Conservation (phyloP, 768 basidiomycete genomes). For the Leucosporidium scottii region DNA sequence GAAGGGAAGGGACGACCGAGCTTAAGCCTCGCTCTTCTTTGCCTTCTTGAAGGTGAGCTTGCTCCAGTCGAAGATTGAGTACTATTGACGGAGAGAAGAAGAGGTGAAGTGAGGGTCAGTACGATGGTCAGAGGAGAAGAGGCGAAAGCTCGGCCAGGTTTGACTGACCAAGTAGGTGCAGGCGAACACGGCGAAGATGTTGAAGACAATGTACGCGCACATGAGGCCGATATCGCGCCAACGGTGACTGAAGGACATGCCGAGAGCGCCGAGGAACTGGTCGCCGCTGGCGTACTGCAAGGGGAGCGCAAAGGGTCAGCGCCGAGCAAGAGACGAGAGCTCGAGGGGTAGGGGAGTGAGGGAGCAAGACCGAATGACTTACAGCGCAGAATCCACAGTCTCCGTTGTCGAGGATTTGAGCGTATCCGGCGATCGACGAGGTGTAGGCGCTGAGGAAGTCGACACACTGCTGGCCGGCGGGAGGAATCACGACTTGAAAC, state of each 20-base stretch:
- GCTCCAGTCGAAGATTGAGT: too few species aligned
- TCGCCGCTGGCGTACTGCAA: constrained; percentile 22
- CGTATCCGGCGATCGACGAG: constrained; percentile 21
- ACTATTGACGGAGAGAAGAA: too few species aligned
- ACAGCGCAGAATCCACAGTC: constrained; percentile 21
- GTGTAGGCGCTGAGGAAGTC: constrained; percentile 29
- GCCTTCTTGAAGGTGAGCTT: too few species aligned
- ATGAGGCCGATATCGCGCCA: constrained; percentile 30
- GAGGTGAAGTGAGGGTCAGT: too few species aligned
- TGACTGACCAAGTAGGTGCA: constrained; percentile 16
- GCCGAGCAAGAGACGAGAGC: too few species aligned
- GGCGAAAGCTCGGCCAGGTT: too few species aligned
- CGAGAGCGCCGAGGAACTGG: constrained; percentile 29
- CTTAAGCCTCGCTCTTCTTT: too few species aligned
- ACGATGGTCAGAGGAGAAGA: too few species aligned
- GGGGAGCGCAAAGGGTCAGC: too few species aligned
- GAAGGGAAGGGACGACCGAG: too few species aligned
- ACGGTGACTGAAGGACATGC: constrained; percentile 24
- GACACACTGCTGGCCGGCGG: constrained; percentile 29
- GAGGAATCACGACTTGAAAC: constrained; percentile 32
- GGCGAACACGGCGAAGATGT: constrained; percentile 10
- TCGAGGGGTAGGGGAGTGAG: too few species aligned
- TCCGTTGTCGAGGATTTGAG: constrained; percentile 23
- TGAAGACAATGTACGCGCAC: constrained; percentile 30
- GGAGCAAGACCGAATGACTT: not conserved